Conservation (phyloP, 345 rosid species). For the Microthlaspi erraticum region DNA sequence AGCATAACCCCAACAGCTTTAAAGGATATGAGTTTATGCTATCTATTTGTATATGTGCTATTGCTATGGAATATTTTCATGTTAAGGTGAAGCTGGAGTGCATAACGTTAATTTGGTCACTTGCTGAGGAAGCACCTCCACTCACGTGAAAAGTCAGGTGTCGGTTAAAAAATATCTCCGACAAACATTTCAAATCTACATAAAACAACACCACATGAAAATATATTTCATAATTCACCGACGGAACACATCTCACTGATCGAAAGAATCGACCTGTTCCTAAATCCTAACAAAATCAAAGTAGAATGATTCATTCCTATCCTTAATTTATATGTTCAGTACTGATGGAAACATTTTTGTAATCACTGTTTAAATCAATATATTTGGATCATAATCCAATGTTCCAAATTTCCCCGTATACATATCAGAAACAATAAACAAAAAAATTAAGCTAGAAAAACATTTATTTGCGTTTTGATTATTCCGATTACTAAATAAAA, state of each 20-base stretch:
- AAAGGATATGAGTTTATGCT: not conserved
- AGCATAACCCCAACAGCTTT: not conserved
- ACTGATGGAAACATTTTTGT: constrained; percentile 4
- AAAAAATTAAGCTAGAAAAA: not conserved
- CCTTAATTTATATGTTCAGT: too few relatives aligned
- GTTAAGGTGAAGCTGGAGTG: constrained; percentile 21
- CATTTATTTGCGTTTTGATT: not conserved
- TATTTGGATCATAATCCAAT: not conserved
- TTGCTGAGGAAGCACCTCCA: constrained; percentile 3
- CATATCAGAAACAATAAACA: not conserved
- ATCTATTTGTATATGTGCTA: constrained; percentile 34
- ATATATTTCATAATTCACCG: constrained; percentile 16
- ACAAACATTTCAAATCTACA: not conserved
- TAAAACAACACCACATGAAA: not conserved
- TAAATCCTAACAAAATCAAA: not conserved
- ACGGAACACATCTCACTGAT: not conserved
- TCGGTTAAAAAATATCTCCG: constrained; percentile 1
- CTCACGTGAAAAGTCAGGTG: constrained; percentile 32
- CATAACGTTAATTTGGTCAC: constrained; percentile 18
- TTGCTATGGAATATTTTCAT: constrained; percentile 36
- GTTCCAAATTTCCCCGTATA: not conserved
- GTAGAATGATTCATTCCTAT: not conserved
- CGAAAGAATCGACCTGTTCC: not conserved
- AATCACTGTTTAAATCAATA: not conserved
- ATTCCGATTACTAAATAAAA: not conserved